Evolutionary conservation across 192 early-diverging fungal genomes (phyloP).

Genomic region (Backusella sp.): DNA sequence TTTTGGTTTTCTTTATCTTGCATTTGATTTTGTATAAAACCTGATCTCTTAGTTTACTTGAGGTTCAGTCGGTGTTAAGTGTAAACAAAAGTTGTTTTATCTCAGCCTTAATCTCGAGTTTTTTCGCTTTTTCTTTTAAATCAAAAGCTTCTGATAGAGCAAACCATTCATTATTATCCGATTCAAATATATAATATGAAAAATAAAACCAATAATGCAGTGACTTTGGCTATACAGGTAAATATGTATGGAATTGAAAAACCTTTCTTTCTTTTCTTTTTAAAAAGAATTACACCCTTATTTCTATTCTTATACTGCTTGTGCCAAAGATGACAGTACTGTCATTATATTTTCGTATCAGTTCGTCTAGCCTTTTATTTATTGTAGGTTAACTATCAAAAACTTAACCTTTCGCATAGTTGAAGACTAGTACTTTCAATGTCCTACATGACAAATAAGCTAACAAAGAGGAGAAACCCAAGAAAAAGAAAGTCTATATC

Average conservation of each 20-base stretch:
- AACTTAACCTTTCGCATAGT: neutral
- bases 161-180: too few species aligned
- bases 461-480: neutral
- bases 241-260: neutral
- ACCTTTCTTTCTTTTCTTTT: neutral
- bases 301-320: neutral
- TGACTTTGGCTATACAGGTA: neutral
- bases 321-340: neutral
- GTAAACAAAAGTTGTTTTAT: too few species aligned
- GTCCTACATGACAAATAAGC: neutral
- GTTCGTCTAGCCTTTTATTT: neutral
- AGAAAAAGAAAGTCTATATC: neutral
- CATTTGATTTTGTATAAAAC: too few species aligned
- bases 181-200: neutral
- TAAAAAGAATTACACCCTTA: neutral
- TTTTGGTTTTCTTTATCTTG: neutral
- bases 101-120: too few species aligned
- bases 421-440: too few species aligned
- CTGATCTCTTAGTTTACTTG: too few species aligned
- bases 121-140: too few species aligned
- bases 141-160: too few species aligned
- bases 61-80: too few species aligned
- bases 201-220: neutral
- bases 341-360: neutral
- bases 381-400: neutral